Base-by-base conservation (phyloP, 169 alveolate genomes). In the Eimeria necatrix region DNA sequence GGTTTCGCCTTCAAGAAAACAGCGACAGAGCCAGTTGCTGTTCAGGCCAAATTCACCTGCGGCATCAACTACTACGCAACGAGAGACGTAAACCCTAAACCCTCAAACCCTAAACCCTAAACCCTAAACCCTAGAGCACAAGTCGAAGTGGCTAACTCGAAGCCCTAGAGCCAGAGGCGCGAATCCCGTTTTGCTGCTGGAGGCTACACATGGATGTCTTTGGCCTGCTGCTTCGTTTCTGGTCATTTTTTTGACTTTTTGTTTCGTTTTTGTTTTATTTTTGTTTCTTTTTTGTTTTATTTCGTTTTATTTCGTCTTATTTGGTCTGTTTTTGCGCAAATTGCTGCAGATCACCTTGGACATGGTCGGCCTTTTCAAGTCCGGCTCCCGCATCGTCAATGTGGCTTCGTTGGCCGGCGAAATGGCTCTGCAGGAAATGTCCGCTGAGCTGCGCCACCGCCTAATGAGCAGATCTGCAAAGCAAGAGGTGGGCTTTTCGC, bases 11-110 rank as follows among this genome's bases (percentile, higher is more conserved):
- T 70, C 76, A 88, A 71, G 71, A 9, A 56, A 26, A 7, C 24
- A 26, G 86, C 94, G 60, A 88, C 94, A 6, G 94, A 70, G 61
- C 61, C 88, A 14, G 41, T 53, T 49, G 60, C 18, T n/a, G 76
- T n/a, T 22, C 94, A 88, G 59, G 87, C 87, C n/a, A 51, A 71
- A 48, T 3, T 20, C 32, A 88, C 94, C 32, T 24, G 78, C 20
- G 94, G 87, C 60, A 48, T 71, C 73, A 88, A 88, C 56, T 88
- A 88, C 94, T 88, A 32, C 87, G 94, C 87, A n/a, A 88, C 94
- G 32, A 70, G 80, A 49, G 87, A 70, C 26, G 94, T 88, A 52
- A 32, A 68, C 20, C 78, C 78, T 68, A 68, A 68, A 68, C 48
- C 46, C 32, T 18, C 68, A 68, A 68, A 24, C 80, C 80, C 32